phyloP scores from a whole-genome alignment of 495 filamentous ascomycete genomes.

The Venustampulla echinocandica region DNA sequence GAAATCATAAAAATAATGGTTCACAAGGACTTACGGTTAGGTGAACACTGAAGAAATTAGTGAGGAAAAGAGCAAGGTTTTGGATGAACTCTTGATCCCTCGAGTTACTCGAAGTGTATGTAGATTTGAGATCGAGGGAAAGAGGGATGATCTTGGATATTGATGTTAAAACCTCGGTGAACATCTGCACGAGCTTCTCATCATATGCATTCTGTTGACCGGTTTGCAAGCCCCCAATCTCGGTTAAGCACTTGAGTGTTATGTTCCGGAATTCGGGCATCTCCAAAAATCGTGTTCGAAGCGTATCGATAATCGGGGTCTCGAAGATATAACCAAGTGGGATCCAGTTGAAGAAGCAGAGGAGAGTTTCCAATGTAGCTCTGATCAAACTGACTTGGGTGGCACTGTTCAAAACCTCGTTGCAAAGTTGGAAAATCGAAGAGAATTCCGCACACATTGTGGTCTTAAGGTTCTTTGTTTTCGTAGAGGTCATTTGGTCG shows the following conservation, averaged over 20 bases:
- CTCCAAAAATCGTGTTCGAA: conserved; percentile 82
- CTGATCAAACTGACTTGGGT: conserved; percentile 84
- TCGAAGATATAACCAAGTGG: conserved; percentile 98
- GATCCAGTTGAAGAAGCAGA: conserved; percentile 98
- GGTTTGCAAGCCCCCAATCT: conserved; percentile 88
- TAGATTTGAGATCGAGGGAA: conserved; percentile 76
- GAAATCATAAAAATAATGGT: not conserved
- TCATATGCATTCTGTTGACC: conserved; percentile 71
- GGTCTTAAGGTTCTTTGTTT: conserved; percentile 90
- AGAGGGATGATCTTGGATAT: conserved; percentile 88
- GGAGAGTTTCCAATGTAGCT: conserved; percentile 85
- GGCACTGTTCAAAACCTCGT: conserved; percentile 81
- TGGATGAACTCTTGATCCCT: conserved; percentile 96
- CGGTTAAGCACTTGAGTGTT: conserved; percentile 91
- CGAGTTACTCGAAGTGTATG: conserved; percentile 82
- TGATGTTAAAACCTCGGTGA: conserved; percentile 83
- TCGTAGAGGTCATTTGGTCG: conserved; percentile 95
- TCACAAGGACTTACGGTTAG: conserved; percentile 56
- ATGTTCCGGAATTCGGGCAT: conserved; percentile 91
- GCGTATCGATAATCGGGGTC: conserved; percentile 88
- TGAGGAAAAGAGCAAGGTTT: conserved; percentile 90
- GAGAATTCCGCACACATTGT: conserved; percentile 98
- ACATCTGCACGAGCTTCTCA: conserved; percentile 93
- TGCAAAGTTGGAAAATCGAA: conserved; percentile 92
- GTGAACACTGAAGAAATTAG: conserved; percentile 90